These are phyloP conservation scores for Phytopythium kandeliae DNA, from an alignment of 352 stramenopile genomes.

Conservation along the genomic window DNA sequence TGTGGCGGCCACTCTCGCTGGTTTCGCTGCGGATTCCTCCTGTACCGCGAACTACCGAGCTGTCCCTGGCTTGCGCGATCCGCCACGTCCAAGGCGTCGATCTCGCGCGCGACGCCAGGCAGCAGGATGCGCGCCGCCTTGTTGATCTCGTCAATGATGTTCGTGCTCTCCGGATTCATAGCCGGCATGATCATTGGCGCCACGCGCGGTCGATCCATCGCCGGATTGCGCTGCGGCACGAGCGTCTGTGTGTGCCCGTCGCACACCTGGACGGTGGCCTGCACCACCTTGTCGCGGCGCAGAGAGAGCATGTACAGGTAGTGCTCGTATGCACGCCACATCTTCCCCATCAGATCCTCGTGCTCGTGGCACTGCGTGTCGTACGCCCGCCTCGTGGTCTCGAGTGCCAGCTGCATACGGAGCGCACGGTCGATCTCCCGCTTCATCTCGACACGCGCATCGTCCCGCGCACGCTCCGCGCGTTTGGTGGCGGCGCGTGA, in stretches of 20 bases:
- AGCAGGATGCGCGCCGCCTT: constrained; percentile 35
- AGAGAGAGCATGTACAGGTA: constrained; percentile 55
- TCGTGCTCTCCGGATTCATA: constrained; percentile 23
- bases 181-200: constrained; percentile 37
- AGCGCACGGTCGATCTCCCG: constrained; percentile 40
- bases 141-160: constrained; percentile 61
- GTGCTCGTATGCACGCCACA: constrained; percentile 56
- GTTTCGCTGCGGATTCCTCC: constrained; percentile 17
- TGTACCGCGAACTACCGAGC: constrained; percentile 14
- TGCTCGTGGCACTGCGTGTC: constrained; percentile 40
- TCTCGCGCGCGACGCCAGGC: constrained; percentile 33
- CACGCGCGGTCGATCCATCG: constrained; percentile 49
- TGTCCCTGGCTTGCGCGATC: not conserved
- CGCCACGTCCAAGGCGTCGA: constrained; percentile 13
- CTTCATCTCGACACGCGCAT: constrained; percentile 39
- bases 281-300: constrained; percentile 43
- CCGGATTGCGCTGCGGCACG: constrained; percentile 55
- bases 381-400: constrained; percentile 31
- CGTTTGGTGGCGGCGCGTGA: constrained; percentile 12
- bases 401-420: constrained; percentile 33
- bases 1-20: not conserved
- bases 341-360: constrained; percentile 52
- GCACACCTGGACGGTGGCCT: constrained; percentile 41
- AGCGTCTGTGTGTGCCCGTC: constrained; percentile 50
- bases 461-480: constrained; percentile 17